Percentiles rank a stretch among this genome's conserved stretches.
Evolutionary conservation across 2,329 filamentous ascomycete species (phyloP).

Genomic region (Trichoderma polysporum): DNA sequence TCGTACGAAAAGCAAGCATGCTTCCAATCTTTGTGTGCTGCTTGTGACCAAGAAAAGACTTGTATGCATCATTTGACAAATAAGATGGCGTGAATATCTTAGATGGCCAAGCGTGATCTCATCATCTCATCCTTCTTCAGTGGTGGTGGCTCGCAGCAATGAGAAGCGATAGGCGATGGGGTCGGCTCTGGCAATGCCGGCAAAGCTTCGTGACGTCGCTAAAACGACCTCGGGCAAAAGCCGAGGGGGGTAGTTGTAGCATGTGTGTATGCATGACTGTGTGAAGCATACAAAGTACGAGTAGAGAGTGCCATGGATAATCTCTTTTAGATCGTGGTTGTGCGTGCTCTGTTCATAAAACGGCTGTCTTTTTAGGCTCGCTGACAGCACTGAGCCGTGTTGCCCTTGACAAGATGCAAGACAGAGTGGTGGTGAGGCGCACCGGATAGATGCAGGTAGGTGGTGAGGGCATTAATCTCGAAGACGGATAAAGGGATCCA

Average conservation of each 20-base stretch:
- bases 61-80: not conserved
- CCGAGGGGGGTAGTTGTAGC: conserved; percentile 6
- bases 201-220: conserved; percentile 16
- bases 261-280: conserved; percentile 6
- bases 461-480: not conserved
- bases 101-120: not conserved
- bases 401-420: not conserved
- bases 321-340: not conserved
- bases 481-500: conserved; percentile 8
- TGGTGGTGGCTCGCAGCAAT: not conserved
- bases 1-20: not conserved
- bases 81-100: not conserved
- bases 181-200: not conserved
- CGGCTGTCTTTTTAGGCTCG: not conserved
- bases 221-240: conserved; percentile 19
- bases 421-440: not conserved
- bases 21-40: not conserved
- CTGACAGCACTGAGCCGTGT: not conserved
- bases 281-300: not conserved
- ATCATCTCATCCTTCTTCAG: not conserved
- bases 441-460: not conserved
- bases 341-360: not conserved
- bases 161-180: not conserved
- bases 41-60: not conserved
- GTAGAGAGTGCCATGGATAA: not conserved